Percentiles rank a stretch among this genome's conserved stretches.
phyloP scores from a whole-genome alignment of 1,284 basidiomycete species.

The Omphalotus olearius region DNA sequence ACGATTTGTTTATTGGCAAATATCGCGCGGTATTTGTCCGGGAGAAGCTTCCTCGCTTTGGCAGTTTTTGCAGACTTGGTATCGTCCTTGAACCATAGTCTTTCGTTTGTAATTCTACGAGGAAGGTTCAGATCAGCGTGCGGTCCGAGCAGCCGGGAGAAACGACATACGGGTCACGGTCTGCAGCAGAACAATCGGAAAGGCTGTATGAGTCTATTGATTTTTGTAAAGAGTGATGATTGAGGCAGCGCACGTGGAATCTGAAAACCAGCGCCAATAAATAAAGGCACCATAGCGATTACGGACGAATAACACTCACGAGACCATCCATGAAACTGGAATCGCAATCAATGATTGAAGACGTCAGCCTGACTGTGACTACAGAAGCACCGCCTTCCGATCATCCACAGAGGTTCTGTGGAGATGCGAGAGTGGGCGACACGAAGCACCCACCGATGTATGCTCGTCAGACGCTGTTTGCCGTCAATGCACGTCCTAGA shows the following conservation, averaged over 20 bases:
- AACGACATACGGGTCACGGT: constrained; percentile 51
- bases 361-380: neutral
- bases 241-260: constrained; percentile 41
- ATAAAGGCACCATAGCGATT: neutral
- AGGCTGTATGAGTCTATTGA: constrained; percentile 3
- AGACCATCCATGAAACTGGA: constrained; percentile 64
- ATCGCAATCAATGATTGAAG: neutral
- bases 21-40: constrained; percentile 44
- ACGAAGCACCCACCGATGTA: constrained; percentile 22
- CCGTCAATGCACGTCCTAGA: constrained; percentile 70
- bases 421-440: neutral
- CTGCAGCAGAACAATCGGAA: constrained; percentile 21
- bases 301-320: constrained; percentile 33
- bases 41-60: constrained; percentile 29
- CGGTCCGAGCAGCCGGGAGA: neutral
- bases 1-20: constrained; percentile 69
- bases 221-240: neutral
- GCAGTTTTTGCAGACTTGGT: constrained; percentile 4
- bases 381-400: neutral
- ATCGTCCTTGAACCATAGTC: constrained; percentile 48
- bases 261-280: constrained; percentile 22
- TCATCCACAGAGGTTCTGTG: no score
- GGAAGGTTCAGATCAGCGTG: neutral
- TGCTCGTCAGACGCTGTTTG: constrained; percentile 71
- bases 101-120: constrained; percentile 33